These are phyloP conservation scores for Juncus effusus DNA, from an alignment of 176 grass and related monocot genomes.

Conservation along the genomic window DNA sequence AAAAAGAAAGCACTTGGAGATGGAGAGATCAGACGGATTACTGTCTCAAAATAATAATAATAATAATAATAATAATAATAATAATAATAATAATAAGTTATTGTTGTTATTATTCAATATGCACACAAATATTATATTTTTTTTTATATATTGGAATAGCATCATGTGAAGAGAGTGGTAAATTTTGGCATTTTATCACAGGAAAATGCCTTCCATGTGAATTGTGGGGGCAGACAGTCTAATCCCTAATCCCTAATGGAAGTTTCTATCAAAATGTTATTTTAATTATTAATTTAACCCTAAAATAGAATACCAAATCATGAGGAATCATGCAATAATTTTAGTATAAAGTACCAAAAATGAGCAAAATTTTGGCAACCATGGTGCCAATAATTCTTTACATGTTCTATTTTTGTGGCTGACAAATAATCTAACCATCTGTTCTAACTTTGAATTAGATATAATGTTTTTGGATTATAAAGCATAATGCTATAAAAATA, in stretches of 20 bases:
- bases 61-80: no score
- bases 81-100: no score
- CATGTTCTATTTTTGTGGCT: neutral
- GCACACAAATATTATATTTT: no score
- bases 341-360: neutral
- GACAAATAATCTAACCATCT: neutral
- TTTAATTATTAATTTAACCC: neutral
- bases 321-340: conserved; percentile 1
- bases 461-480: neutral
- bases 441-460: no score
- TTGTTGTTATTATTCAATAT: no score
- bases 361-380: no score
- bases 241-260: conserved; percentile 15
- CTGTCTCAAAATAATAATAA: no score
- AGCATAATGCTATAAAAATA: neutral
- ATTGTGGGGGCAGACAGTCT: neutral
- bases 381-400: neutral
- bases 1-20: no score
- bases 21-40: no score
- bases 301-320: neutral
- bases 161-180: conserved; percentile 21
- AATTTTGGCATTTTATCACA: neutral
- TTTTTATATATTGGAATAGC: neutral
- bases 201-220: conserved; percentile 12
- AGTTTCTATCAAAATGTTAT: conserved; percentile 16